Conservation (phyloP, 2,329 filamentous ascomycete species). For the Lanzia echinophila region DNA sequence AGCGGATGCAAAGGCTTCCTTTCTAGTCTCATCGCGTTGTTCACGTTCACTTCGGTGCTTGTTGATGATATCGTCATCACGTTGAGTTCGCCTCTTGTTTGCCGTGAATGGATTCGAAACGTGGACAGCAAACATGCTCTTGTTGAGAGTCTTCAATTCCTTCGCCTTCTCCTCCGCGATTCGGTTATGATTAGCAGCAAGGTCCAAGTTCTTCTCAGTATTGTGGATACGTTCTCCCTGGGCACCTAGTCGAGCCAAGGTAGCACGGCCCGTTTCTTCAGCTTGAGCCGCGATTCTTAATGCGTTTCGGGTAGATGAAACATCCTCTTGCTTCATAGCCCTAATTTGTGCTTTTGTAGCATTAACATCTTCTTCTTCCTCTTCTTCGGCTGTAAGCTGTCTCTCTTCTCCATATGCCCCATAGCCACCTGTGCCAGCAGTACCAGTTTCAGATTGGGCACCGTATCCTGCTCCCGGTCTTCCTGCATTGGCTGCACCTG, state of each 20-base stretch:
- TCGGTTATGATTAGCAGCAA: conserved; percentile 68
- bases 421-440: conserved; percentile 27
- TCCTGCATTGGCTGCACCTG: conserved; percentile 22
- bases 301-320: conserved; percentile 64
- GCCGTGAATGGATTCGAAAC: conserved; percentile 73
- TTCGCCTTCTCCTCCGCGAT: conserved; percentile 72
- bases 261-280: conserved; percentile 64
- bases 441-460: conserved; percentile 17
- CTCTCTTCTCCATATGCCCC: conserved; percentile 61
- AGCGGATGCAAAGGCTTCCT: conserved; percentile 44
- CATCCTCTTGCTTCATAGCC: conserved; percentile 70
- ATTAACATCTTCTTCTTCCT: conserved; percentile 66
- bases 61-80: conserved; percentile 63
- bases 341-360: conserved; percentile 68
- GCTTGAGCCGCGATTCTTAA: conserved; percentile 60
- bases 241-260: conserved; percentile 64
- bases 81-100: conserved; percentile 53
- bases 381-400: conserved; percentile 71
- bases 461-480: conserved; percentile 24
- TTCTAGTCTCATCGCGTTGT: conserved; percentile 56
- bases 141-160: conserved; percentile 78
- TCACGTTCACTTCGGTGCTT: conserved; percentile 61
- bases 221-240: conserved; percentile 79
- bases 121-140: conserved; percentile 85
- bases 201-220: conserved; percentile 75